Evolutionary conservation across 2,329 filamentous ascomycete species (phyloP).

Genomic region (Chrysoporthe austroafricana): DNA sequence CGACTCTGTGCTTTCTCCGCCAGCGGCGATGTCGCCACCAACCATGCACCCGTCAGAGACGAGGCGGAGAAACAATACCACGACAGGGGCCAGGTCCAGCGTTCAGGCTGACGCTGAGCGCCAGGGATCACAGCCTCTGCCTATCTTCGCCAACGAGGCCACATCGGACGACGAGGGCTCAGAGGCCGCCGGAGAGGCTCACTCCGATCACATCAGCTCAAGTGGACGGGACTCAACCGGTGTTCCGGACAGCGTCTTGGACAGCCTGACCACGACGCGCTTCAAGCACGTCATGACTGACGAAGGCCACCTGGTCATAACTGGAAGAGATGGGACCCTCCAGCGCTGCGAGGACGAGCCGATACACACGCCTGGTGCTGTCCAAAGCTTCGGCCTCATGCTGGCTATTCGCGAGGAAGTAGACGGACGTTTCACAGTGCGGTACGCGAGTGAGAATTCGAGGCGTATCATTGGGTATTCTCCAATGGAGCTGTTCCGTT

Average conservation of each 20-base stretch:
- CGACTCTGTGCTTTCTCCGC: slow-evolving; percentile 25
- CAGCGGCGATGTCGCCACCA: slow-evolving; percentile 26
- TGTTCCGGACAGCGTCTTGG: slow-evolving; percentile 10
- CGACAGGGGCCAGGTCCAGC: slow-evolving; percentile 47
- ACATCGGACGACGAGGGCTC: slow-evolving; percentile 39
- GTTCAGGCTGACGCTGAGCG: slow-evolving; percentile 50
- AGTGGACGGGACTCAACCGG: slow-evolving; percentile 8
- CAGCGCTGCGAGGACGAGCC: slow-evolving; percentile 90
- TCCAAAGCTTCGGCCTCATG: slow-evolving; percentile 80
- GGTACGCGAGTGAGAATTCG: slow-evolving; percentile 82
- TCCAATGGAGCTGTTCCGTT: slow-evolving; percentile 73
- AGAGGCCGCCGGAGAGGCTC: slow-evolving; percentile 22
- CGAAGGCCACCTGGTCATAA: slow-evolving; percentile 81
- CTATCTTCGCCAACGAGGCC: slow-evolving; percentile 32
- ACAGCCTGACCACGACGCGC: slow-evolving; percentile 65
- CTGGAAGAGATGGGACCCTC: slow-evolving; percentile 72
- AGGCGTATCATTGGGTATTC: slow-evolving; percentile 74
- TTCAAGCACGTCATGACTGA: slow-evolving; percentile 80
- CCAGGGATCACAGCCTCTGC: slow-evolving; percentile 41
- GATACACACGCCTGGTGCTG: slow-evolving; percentile 81
- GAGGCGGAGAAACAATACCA: slow-evolving; percentile 41
- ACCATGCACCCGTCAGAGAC: slow-evolving; percentile 24
- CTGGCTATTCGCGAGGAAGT: slow-evolving; percentile 73
- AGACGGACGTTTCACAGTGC: slow-evolving; percentile 70
- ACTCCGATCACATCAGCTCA: slow-evolving; percentile 16